A percentile compares a stretch with the other conserved stretches of the same genome.
These are phyloP conservation scores for Xylariaceae sp. DNA, from an alignment of 2,329 filamentous ascomycete species.

Conservation along the genomic window DNA sequence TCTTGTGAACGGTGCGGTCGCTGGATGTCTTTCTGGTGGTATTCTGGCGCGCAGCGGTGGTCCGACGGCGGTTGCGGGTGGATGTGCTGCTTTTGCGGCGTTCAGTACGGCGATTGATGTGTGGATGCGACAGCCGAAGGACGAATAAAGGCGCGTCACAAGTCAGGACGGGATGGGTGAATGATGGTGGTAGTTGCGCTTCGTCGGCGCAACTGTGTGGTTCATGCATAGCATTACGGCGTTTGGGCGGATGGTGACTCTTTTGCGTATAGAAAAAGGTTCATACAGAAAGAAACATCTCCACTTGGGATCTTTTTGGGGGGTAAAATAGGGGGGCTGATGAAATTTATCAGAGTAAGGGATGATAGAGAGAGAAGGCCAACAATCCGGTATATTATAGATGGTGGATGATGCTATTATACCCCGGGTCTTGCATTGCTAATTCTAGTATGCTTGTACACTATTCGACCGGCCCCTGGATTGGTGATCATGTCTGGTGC, in stretches of 20 bases:
- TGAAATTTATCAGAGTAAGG: no score
- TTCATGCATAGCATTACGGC: conserved; percentile 24
- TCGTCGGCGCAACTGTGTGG: conserved; percentile 13
- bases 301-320: conserved; percentile 19
- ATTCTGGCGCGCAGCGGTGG: conserved; percentile 82
- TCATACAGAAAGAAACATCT: conserved; percentile 18
- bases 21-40: conserved; percentile 87
- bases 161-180: no score
- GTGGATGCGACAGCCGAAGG: conserved; percentile 76
- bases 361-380: no score
- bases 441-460: no score
- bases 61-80: conserved; percentile 79
- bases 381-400: no score
- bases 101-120: conserved; percentile 89
- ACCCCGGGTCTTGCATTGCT: no score
- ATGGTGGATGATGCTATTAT: no score
- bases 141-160: conserved; percentile 38
- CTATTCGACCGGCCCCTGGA: no score
- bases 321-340: no score
- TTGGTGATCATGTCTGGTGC: no score
- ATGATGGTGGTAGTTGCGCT: conserved; percentile 10
- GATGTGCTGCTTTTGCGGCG: conserved; percentile 88
- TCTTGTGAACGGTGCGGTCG: conserved; percentile 76
- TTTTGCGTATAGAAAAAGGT: conserved; percentile 2
- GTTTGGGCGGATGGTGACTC: conserved; percentile 9